A percentile compares a stretch with the other conserved stretches of the same genome.
phyloP scores from a whole-genome alignment of 2,329 filamentous ascomycete species.

The Hypoxylon sp. region DNA sequence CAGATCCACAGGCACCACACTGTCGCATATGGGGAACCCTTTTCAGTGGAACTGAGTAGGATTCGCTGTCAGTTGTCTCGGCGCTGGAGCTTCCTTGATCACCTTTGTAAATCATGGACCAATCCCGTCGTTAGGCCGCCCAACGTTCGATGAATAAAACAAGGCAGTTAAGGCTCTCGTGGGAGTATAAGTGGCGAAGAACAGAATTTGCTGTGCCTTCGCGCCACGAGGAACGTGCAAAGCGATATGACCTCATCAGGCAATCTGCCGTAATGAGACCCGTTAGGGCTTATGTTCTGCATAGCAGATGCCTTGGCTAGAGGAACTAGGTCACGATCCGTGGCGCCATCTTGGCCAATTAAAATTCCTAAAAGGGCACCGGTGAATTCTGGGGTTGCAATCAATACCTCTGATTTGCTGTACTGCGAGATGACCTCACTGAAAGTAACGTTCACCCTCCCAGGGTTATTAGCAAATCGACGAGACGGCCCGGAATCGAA shows the following conservation, averaged over 20 bases:
- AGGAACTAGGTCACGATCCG: slow-evolving; percentile 14
- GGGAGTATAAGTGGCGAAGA: slow-evolving; percentile 5
- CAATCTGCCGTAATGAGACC: neutral
- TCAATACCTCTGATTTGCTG: slow-evolving; percentile 30
- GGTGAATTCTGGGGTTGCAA: slow-evolving; percentile 36
- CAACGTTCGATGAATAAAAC: slow-evolving; percentile 16
- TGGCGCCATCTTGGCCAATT: slow-evolving; percentile 39
- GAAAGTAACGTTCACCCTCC: slow-evolving; percentile 34
- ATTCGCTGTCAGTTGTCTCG: slow-evolving; percentile 26
- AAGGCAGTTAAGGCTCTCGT: neutral
- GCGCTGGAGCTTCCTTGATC: slow-evolving; percentile 4
- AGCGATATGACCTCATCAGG: slow-evolving; percentile 9
- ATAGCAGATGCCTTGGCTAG: neutral
- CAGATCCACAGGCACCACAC: slow-evolving; percentile 35
- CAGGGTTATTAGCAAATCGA: slow-evolving; percentile 21
- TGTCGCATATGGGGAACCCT: slow-evolving; percentile 6
- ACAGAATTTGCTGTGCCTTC: neutral
- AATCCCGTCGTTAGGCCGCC: slow-evolving; percentile 23
- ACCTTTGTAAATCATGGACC: neutral
- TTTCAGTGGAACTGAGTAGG: slow-evolving; percentile 14
- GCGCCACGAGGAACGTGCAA: neutral
- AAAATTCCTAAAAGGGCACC: slow-evolving; percentile 19
- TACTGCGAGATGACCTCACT: slow-evolving; percentile 38
- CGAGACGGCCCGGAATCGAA: slow-evolving; percentile 12
- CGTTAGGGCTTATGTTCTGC: neutral